Conservation (phyloP, 805 yeast genomes). For the Candida morakotiae region DNA sequence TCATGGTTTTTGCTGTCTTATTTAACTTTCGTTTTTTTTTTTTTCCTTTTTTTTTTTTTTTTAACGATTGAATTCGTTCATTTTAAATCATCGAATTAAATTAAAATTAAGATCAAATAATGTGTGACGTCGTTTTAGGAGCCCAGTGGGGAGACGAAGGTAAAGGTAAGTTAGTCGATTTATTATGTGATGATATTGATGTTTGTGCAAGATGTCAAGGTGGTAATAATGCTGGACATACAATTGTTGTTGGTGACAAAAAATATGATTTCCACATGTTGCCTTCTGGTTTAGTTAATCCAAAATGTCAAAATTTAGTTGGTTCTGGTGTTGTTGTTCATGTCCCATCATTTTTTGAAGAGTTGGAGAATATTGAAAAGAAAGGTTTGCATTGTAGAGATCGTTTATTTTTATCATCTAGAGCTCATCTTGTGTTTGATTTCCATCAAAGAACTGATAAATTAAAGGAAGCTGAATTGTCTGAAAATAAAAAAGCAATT, state of each 20-base stretch:
- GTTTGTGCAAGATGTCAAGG: constrained; percentile 98
- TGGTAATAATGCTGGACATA: constrained; percentile 99
- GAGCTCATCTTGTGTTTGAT: constrained; percentile 96
- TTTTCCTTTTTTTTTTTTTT: constrained; percentile 6
- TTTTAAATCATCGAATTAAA: constrained; percentile 1
- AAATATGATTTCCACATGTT: constrained; percentile 98
- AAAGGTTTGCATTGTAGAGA: constrained; percentile 77
- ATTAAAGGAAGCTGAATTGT: constrained; percentile 87
- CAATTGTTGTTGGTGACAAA: constrained; percentile 83
- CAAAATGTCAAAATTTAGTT: constrained; percentile 81
- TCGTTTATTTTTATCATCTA: constrained; percentile 81
- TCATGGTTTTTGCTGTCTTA: no score
- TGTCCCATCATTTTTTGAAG: constrained; percentile 87
- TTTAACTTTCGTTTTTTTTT: neutral
- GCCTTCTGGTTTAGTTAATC: constrained; percentile 96
- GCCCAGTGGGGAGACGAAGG: constrained; percentile 99
- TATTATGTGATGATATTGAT: constrained; percentile 90
- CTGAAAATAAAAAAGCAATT: constrained; percentile 74
- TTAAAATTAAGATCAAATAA: constrained; percentile 15
- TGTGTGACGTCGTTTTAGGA: constrained; percentile 94
- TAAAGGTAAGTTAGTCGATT: constrained; percentile 94
- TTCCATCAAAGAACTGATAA: constrained; percentile 98
- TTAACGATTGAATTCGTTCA: constrained; percentile 16
- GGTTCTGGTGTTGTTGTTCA: constrained; percentile 98
- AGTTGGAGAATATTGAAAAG: constrained; percentile 71